A percentile compares a stretch with the other conserved stretches of the same genome.
These are phyloP conservation scores for Aspergillus sp. DNA, from an alignment of 2,329 filamentous ascomycete genomes.

Conservation along the genomic window DNA sequence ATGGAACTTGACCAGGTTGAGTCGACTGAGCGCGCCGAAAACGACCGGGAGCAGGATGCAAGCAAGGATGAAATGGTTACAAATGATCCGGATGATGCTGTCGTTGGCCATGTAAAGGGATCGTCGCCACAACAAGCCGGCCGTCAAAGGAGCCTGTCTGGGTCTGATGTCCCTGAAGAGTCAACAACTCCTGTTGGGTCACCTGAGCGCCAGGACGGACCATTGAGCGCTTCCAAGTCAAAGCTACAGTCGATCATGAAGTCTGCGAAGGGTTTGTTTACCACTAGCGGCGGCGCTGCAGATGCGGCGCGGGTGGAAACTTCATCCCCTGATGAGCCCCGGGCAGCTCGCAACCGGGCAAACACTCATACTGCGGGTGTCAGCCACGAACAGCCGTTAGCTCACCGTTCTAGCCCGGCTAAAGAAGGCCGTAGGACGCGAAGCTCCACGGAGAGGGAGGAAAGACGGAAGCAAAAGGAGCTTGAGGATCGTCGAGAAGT, in stretches of 20 bases:
- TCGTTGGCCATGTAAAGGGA: too few relatives aligned
- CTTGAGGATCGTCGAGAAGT: constrained; percentile 28
- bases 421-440: constrained; percentile 42
- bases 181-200: constrained; percentile 52
- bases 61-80: constrained; percentile 9
- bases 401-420: constrained; percentile 21
- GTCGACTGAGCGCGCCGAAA: constrained; percentile 6
- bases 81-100: constrained; percentile 50
- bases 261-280: constrained; percentile 75
- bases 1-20: constrained; percentile 33
- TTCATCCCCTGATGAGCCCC: constrained; percentile 33
- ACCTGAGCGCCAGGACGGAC: constrained; percentile 58
- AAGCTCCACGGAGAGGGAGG: constrained; percentile 49
- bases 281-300: constrained; percentile 56
- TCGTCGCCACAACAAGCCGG: constrained; percentile 42
- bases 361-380: constrained; percentile 14
- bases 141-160: constrained; percentile 53
- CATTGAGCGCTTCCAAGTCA: constrained; percentile 83
- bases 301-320: constrained; percentile 51
- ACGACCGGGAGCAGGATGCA: constrained; percentile 4
- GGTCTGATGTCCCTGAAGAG: constrained; percentile 45
- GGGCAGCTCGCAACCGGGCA: constrained; percentile 20
- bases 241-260: constrained; percentile 86
- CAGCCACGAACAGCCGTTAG: constrained; percentile 11
- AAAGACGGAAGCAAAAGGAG: constrained; percentile 28